phyloP scores from a whole-genome alignment of 148 eudicot species.

The Vaccinium vitisidaea region DNA sequence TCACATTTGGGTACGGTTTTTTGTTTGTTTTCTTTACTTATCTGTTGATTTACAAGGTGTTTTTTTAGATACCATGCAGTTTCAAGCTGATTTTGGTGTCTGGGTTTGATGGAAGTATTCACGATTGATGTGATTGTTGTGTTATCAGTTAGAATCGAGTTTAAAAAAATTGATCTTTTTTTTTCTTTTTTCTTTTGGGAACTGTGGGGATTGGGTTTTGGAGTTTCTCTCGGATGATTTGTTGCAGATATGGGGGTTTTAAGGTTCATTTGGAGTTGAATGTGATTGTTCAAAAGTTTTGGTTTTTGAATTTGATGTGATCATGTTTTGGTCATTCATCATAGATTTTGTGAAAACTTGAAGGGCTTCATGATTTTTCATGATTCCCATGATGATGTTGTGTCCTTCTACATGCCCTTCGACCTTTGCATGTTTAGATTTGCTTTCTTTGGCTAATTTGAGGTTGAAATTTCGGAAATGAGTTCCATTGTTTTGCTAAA shows the following conservation, averaged over 20 bases:
- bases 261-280: constrained; percentile 12
- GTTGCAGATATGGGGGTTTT: constrained; percentile 14
- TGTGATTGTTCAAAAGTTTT: neutral
- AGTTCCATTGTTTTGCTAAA: neutral
- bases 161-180: neutral
- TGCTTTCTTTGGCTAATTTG: neutral
- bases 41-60: neutral
- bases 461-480: neutral
- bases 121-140: constrained; percentile 7
- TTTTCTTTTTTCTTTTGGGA: neutral
- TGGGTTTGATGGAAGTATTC: constrained; percentile 5
- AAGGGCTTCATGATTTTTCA: constrained; percentile 2
- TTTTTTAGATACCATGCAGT: constrained; percentile 15
- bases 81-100: constrained; percentile 16
- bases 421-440: constrained; percentile 5
- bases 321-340: too few relatives aligned
- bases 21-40: constrained; percentile 1
- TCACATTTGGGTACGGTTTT: constrained; percentile 14
- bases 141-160: constrained; percentile 8
- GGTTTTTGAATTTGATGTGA: constrained; percentile 8
- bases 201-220: neutral
- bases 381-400: neutral
- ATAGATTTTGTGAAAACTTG: neutral
- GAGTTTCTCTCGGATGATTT: neutral
- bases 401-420: neutral